Conservation (phyloP, 108 stramenopile species). For the Pelagomonas calceolata region DNA sequence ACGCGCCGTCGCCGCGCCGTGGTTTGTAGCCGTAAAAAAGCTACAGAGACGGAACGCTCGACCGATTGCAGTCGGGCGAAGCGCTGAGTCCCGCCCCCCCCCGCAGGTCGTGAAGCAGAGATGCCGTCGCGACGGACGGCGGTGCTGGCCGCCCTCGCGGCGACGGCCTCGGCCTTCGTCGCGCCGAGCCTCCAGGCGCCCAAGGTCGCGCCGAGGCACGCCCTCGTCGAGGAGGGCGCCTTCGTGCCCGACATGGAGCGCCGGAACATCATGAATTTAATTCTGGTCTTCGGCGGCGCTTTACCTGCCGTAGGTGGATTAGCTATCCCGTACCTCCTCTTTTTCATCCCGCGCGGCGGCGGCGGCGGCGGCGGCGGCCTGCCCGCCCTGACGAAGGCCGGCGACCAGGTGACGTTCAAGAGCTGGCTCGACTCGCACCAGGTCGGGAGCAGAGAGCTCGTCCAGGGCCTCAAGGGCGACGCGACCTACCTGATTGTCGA, state of each 20-base stretch:
- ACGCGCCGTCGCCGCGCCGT: too few species aligned
- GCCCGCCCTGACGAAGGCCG: slow-evolving; percentile 81
- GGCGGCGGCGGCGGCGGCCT: slow-evolving; percentile 74
- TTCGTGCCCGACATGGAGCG: slow-evolving; percentile 92
- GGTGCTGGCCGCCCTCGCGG: too few species aligned
- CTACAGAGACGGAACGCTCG: too few species aligned
- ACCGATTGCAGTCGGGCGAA: too few species aligned
- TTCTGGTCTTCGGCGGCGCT: slow-evolving; percentile 77
- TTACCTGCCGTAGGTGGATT: slow-evolving; percentile 71
- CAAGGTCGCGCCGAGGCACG: too few species aligned
- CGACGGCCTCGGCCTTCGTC: too few species aligned
- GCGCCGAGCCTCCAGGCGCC: too few species aligned
- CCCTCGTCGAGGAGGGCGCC: slow-evolving; percentile 36
- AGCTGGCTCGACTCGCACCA: slow-evolving; percentile 76
- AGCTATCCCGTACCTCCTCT: slow-evolving; percentile 84
- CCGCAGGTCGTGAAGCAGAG: too few species aligned
- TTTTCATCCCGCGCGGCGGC: slow-evolving; percentile 83
- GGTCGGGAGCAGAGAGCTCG: slow-evolving; percentile 72
- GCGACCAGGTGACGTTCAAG: slow-evolving; percentile 70
- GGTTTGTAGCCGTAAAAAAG: too few species aligned
- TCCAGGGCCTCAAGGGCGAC: slow-evolving; percentile 95
- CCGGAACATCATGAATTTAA: slow-evolving; percentile 88
- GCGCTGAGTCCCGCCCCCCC: too few species aligned
- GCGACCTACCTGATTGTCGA: slow-evolving; percentile 96
- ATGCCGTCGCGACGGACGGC: too few species aligned